These are phyloP conservation scores for Ministeria vibrans DNA, from an alignment of 78 protist species.

Conservation along the genomic window DNA sequence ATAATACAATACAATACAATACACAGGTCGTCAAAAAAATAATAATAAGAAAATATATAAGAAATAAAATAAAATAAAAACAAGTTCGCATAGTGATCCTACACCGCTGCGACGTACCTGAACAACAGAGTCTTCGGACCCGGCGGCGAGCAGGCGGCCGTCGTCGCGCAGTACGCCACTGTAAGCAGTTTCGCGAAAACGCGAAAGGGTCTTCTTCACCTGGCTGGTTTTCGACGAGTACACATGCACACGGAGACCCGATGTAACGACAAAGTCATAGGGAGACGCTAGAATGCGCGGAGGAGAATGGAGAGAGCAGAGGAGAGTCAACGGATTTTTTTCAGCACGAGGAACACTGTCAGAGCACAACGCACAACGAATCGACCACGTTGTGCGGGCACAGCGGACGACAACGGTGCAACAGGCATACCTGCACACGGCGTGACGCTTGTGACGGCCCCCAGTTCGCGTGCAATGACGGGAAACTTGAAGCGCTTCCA, in stretches of 20 bases:
- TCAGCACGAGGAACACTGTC: neutral
- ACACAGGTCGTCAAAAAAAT: too few species aligned
- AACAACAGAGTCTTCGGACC: slow-evolving; percentile 1
- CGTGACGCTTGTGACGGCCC: slow-evolving; percentile 18
- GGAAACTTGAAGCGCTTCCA: slow-evolving; percentile 36
- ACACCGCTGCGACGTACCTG: neutral
- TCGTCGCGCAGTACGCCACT: slow-evolving; percentile 12
- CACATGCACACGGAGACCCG: neutral
- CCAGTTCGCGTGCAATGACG: slow-evolving; percentile 17
- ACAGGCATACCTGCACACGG: neutral
- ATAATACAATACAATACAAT: too few species aligned
- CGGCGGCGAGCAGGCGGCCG: slow-evolving; percentile 35
- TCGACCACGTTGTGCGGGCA: neutral
- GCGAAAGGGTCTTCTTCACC: slow-evolving; percentile 25
- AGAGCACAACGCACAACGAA: neutral
- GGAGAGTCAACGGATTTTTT: neutral
- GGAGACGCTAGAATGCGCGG: neutral
- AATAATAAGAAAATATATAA: neutral
- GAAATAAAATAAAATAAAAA: neutral
- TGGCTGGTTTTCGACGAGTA: neutral
- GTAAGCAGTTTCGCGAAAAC: slow-evolving; percentile 26
- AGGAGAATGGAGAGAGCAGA: too few species aligned
- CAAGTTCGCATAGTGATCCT: neutral
- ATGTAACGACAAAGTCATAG: neutral
- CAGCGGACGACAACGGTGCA: neutral